Conservation (phyloP, 345 rosid genomes). For the Clarkia xantiana region DNA sequence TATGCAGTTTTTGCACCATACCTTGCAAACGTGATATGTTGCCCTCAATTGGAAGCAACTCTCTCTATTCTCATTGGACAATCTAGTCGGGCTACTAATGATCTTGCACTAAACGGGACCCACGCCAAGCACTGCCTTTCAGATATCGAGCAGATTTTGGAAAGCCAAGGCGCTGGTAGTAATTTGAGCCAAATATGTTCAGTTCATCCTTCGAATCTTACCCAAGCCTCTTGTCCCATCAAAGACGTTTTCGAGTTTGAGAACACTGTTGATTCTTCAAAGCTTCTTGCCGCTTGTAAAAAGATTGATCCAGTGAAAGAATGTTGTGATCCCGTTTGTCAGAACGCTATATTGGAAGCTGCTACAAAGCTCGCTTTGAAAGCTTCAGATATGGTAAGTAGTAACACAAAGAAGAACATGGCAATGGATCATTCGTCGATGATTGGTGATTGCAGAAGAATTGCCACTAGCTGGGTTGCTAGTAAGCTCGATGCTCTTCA, state of each 20-base stretch:
- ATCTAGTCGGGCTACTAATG: conserved; percentile 50
- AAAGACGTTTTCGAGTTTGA: conserved; percentile 60
- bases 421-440: conserved; percentile 44
- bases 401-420: conserved; percentile 15
- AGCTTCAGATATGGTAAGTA: conserved; percentile 35
- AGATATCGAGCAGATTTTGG: conserved; percentile 72
- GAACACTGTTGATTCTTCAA: conserved; percentile 43
- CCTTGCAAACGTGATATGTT: conserved; percentile 84
- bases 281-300: conserved; percentile 63
- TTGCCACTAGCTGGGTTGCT: conserved; percentile 79
- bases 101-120: conserved; percentile 56
- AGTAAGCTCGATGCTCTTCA: conserved; percentile 49
- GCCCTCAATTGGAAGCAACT: conserved; percentile 84
- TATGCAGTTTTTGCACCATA: conserved; percentile 62
- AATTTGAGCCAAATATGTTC: conserved; percentile 47
- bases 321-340: conserved; percentile 76
- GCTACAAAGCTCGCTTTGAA: conserved; percentile 50
- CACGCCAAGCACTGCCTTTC: conserved; percentile 61
- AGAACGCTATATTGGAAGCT: conserved; percentile 71
- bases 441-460: conserved; percentile 52
- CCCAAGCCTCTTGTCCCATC: conserved; percentile 75
- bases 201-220: conserved; percentile 52
- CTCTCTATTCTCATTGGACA: conserved; percentile 65
- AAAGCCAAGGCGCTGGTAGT: conserved; percentile 53
- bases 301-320: conserved; percentile 81